Percentiles rank a stretch among this genome's conserved stretches.
Conservation (phyloP, 2,329 filamentous ascomycete genomes). For the Arthrobotrys musiformis region DNA sequence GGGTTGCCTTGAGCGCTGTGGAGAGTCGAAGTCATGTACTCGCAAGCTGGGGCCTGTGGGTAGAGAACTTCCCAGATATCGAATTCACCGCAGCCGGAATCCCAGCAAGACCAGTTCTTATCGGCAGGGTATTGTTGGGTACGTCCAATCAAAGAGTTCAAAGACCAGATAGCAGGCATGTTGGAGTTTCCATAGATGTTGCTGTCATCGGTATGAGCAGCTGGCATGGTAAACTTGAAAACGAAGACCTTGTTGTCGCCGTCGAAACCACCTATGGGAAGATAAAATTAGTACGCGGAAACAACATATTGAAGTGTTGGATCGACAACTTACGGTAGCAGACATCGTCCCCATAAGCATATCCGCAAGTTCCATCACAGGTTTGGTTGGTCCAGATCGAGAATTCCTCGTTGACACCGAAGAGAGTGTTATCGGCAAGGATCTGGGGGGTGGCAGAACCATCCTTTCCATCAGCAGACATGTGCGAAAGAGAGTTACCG, state of each 20-base stretch:
- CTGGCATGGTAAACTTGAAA: constrained; percentile 78
- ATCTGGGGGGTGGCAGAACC: constrained; percentile 66
- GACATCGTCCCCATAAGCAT: constrained; percentile 64
- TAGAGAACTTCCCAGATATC: constrained; percentile 78
- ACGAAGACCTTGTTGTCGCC: constrained; percentile 78
- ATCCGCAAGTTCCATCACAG: constrained; percentile 67
- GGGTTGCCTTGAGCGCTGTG: constrained; percentile 65
- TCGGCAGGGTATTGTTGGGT: constrained; percentile 68
- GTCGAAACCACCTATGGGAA: constrained; percentile 72
- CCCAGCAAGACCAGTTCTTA: constrained; percentile 82
- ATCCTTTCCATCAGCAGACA: constrained; percentile 65
- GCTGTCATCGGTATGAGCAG: constrained; percentile 65
- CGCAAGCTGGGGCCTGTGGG: constrained; percentile 68
- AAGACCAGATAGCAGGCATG: constrained; percentile 79
- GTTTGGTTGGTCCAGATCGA: constrained; percentile 67
- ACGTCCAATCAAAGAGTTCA: constrained; percentile 78
- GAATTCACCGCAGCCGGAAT: constrained; percentile 76
- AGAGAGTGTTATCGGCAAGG: constrained; percentile 66
- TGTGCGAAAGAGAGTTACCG: constrained; percentile 71
- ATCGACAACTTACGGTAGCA: constrained; percentile 65
- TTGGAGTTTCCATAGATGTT: constrained; percentile 68
- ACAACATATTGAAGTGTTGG: neutral
- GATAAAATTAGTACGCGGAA: constrained; percentile 3
- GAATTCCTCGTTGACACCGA: constrained; percentile 66
- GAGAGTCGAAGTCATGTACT: constrained; percentile 75